Evolutionary conservation across 176 grass and related monocot species (phyloP), one percentile per base, ranked within the genome.

Genomic region (Poa annua): DNA sequence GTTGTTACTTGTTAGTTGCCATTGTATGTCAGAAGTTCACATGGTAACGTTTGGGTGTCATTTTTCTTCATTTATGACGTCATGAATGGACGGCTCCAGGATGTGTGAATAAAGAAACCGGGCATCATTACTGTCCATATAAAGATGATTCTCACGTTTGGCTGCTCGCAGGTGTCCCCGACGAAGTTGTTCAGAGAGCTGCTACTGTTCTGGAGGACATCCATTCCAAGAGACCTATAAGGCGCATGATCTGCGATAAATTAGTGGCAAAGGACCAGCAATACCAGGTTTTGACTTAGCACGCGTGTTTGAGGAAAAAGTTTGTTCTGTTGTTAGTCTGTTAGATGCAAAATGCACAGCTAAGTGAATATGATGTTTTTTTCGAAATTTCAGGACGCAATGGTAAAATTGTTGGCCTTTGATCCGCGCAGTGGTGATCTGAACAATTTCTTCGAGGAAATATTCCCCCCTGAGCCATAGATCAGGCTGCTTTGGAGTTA

Each of bases 141-240:
- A 54, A 71, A 86, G 64, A 80, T 50, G 22, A 35, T 84, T 11
- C 44, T 78, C 47, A 35, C 86, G 81, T 84, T 87, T 69, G 56
- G 66, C 76, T 86, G 12, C 69, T 75, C 0, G 24, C 83, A 98
- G 96, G 96, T 77, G 87, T 95, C 21, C 86, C 88, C 4, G 59
- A 71, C 71, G 92, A 83, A 76, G 91, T 95, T 72, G 63, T 95
- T 71, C 78, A 98, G 71, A 91, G 87, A 88, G 86, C 92, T 87
- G 83, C 73, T 45, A 66, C 20, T 79, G 55, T 95, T 90, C 89
- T 93, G 76, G 92, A 91, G 84, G 85, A 89, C 76, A 61, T 98
- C 8, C 82, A 92, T 25, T 89, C 80, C 74, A 93, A 93, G 88
- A 93, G 68, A 78, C 85, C 75, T 75, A 36, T 83, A 42, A 49